Conservation (phyloP, 148 eudicot genomes). For the Rhododendron ovatum region DNA sequence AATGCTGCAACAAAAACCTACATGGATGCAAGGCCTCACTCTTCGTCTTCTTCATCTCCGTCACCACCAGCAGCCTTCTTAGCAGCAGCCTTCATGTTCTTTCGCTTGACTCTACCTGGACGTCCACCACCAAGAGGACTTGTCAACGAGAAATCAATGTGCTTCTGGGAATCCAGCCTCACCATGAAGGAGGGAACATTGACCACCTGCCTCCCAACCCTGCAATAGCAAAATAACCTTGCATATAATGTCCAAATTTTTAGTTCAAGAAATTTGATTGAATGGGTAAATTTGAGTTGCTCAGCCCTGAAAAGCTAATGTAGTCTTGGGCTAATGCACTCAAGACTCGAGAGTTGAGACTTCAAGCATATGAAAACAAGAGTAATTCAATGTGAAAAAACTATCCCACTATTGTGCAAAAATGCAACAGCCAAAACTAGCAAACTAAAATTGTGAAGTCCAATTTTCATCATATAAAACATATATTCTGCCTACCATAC, state of each 20-base stretch:
- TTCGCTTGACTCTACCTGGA: conserved; percentile 45
- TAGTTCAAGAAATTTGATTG: background rate
- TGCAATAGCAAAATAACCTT: background rate
- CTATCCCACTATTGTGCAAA: background rate
- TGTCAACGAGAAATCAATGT: conserved; percentile 34
- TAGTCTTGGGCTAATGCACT: background rate
- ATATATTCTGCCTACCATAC: background rate
- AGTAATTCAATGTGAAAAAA: background rate
- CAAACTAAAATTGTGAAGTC: background rate
- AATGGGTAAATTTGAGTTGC: background rate
- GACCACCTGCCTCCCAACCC: conserved; percentile 46
- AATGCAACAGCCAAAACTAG: background rate
- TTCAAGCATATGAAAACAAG: background rate
- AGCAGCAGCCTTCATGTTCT: conserved; percentile 40
- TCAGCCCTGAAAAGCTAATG: background rate
- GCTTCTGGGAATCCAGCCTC: conserved; percentile 41
- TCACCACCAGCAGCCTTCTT: conserved; percentile 39
- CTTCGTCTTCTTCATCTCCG: conserved; percentile 41
- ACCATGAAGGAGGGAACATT: conserved; percentile 42
- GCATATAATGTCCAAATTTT: background rate
- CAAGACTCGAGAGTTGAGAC: background rate
- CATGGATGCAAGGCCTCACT: conserved; percentile 11
- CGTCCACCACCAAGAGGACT: conserved; percentile 44
- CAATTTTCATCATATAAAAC: background rate
- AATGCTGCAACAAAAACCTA: background rate